phyloP scores from a whole-genome alignment of 805 yeast genomes.

The Cyberlindnera nakhonratchasimensis region DNA sequence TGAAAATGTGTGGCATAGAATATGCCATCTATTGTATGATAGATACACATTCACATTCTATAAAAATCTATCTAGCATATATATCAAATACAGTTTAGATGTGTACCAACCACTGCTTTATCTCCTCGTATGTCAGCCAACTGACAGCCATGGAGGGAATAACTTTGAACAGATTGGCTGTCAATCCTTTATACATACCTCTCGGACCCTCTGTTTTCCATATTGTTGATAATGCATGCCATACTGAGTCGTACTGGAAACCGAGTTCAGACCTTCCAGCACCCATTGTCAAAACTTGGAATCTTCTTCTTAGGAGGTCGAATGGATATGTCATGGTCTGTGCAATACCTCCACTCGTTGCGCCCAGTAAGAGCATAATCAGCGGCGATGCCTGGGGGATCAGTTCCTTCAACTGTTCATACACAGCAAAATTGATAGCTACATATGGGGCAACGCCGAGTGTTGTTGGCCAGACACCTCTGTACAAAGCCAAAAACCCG shows the following conservation, averaged over 20 bases:
- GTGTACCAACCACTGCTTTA: constrained; percentile 42
- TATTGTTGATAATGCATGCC: constrained; percentile 70
- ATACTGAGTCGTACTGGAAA: constrained; percentile 72
- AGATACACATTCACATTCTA: neutral
- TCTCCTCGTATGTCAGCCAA: constrained; percentile 80
- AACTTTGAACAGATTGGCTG: constrained; percentile 82
- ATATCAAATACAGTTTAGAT: neutral
- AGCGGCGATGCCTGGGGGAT: constrained; percentile 37
- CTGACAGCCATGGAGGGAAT: constrained; percentile 96
- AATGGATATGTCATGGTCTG: constrained; percentile 90
- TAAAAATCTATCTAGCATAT: neutral
- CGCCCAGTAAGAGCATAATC: constrained; percentile 74
- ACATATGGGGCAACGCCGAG: constrained; percentile 96
- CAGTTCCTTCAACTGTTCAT: constrained; percentile 72
- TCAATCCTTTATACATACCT: constrained; percentile 71
- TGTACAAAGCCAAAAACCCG: constrained; percentile 69
- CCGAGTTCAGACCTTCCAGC: constrained; percentile 64
- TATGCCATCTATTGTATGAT: neutral
- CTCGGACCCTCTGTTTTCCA: constrained; percentile 67
- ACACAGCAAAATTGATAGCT: constrained; percentile 86
- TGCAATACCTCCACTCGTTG: constrained; percentile 82
- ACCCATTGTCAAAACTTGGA: constrained; percentile 86
- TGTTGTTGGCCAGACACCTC: constrained; percentile 88
- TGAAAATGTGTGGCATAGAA: neutral
- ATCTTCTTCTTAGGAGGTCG: constrained; percentile 82